Evolutionary conservation across 305 asterid genomes (phyloP).

Genomic region (Nicotiana rustica): DNA sequence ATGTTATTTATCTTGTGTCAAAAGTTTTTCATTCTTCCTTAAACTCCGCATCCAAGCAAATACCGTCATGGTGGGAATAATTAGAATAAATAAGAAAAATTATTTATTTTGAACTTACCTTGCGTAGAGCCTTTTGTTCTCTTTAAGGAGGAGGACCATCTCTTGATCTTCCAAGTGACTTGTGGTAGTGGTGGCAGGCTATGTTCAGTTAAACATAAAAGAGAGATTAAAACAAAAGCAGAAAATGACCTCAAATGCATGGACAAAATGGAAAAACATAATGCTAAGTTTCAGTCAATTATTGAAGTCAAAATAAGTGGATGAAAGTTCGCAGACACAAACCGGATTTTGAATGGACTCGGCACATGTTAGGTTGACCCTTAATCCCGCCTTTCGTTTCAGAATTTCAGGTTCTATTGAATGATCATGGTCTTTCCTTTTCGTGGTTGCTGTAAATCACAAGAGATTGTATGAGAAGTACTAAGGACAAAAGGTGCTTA

Average conservation of each 20-base stretch:
- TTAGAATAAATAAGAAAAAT: slow-evolving; percentile 31
- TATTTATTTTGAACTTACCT: slow-evolving; percentile 56
- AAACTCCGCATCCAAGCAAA: not conserved
- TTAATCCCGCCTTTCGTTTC: slow-evolving; percentile 49
- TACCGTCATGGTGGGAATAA: slow-evolving; percentile 13
- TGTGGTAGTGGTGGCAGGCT: slow-evolving; percentile 51
- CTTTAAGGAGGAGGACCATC: slow-evolving; percentile 52
- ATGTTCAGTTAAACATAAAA: slow-evolving; percentile 31
- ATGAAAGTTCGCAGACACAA: slow-evolving; percentile 26
- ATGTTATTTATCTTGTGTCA: not conserved
- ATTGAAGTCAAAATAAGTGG: slow-evolving; percentile 5
- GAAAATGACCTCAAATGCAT: slow-evolving; percentile 22
- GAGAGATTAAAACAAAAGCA: slow-evolving; percentile 38
- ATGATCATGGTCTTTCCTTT: slow-evolving; percentile 60
- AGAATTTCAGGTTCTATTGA: slow-evolving; percentile 53
- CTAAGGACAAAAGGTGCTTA: slow-evolving; percentile 6
- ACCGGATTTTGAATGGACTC: slow-evolving; percentile 48
- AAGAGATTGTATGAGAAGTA: slow-evolving; percentile 30
- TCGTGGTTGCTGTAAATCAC: slow-evolving; percentile 49
- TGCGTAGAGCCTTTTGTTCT: slow-evolving; percentile 57
- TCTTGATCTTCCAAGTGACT: slow-evolving; percentile 46
- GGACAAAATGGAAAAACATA: not conserved
- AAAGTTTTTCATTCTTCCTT: not conserved
- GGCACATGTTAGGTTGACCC: slow-evolving; percentile 38
- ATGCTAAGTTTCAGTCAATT: not conserved